Percentiles rank a stretch among this genome's conserved stretches.
Conservation (phyloP, 1,284 basidiomycete genomes). For the Ceraceosorus bombacis region DNA sequence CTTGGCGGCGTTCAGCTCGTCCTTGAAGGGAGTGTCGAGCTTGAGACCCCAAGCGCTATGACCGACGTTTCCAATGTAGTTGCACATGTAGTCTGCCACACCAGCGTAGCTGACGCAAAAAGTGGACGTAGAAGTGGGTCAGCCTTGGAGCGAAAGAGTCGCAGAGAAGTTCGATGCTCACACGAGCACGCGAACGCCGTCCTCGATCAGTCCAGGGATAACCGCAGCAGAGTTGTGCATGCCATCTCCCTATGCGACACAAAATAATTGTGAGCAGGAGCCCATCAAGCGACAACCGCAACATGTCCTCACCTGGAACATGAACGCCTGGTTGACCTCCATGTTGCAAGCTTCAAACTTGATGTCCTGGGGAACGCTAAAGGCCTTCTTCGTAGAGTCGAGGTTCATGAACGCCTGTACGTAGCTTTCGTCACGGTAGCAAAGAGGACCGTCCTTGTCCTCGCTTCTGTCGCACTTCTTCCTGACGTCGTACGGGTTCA, state of each 20-base stretch:
- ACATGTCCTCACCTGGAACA: conserved; percentile 51
- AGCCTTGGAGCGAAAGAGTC: too few relatives aligned
- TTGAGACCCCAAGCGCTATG: conserved; percentile 39
- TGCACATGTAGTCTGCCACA: conserved; percentile 62
- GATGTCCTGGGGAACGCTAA: conserved; percentile 61
- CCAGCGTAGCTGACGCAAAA: conserved; percentile 58
- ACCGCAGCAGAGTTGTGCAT: conserved; percentile 69
- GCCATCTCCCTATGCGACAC: conserved; percentile 56
- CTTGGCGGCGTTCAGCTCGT: conserved; percentile 35
- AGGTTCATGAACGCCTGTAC: conserved; percentile 49
- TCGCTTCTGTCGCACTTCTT: conserved; percentile 60
- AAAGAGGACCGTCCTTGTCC: conserved; percentile 57
- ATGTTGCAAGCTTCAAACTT: conserved; percentile 57
- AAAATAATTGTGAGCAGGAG: too few relatives aligned
- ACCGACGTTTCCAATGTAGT: conserved; percentile 44
- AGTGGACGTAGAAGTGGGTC: too few relatives aligned
- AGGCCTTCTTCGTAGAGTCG: conserved; percentile 61
- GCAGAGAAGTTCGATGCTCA: too few relatives aligned
- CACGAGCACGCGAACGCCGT: conserved; percentile 67
- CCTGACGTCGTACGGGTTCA: conserved; percentile 71
- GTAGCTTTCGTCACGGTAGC: conserved; percentile 56
- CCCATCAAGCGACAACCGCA: too few relatives aligned
- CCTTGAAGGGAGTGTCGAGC: conserved; percentile 32
- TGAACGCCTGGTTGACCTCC: conserved; percentile 61
- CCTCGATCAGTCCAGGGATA: conserved; percentile 66